Conservation (phyloP, 441 rosid genomes). For the Hura crepitans region DNA sequence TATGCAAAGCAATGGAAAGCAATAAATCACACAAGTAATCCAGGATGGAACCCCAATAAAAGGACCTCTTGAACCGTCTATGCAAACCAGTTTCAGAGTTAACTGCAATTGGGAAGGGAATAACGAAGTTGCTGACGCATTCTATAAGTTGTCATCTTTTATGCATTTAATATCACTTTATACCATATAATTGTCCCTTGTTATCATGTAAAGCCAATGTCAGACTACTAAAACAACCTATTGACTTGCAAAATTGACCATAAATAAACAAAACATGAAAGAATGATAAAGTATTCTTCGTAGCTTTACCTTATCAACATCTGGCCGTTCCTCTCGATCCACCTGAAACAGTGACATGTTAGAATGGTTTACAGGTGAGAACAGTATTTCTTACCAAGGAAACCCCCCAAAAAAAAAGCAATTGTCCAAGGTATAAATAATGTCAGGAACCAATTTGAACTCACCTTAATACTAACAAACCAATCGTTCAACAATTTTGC, state of each 20-base stretch:
- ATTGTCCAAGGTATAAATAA: not conserved
- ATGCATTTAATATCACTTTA: not conserved
- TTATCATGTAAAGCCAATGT: not conserved
- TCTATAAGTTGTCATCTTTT: too few relatives aligned
- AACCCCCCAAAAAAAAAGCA: not conserved
- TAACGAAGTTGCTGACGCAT: not conserved
- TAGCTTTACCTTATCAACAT: slow-evolving; percentile 77
- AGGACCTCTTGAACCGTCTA: not conserved
- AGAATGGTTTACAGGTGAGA: slow-evolving; percentile 18
- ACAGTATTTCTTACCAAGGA: not conserved
- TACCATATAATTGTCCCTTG: not conserved
- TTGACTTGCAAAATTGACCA: not conserved
- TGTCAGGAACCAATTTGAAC: slow-evolving; percentile 11
- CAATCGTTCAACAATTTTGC: slow-evolving; percentile 76
- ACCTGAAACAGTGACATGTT: slow-evolving; percentile 48
- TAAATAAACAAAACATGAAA: not conserved
- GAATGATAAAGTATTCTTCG: not conserved
- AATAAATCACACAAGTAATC: not conserved
- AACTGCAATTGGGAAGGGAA: not conserved
- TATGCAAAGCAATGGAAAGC: not conserved
- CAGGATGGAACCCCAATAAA: not conserved
- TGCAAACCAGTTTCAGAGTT: not conserved
- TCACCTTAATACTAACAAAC: slow-evolving; percentile 88
- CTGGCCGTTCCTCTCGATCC: slow-evolving; percentile 95
- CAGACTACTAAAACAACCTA: not conserved